phyloP scores from a whole-genome alignment of 192 early-diverging fungal species.

The Dissophora ornata region DNA sequence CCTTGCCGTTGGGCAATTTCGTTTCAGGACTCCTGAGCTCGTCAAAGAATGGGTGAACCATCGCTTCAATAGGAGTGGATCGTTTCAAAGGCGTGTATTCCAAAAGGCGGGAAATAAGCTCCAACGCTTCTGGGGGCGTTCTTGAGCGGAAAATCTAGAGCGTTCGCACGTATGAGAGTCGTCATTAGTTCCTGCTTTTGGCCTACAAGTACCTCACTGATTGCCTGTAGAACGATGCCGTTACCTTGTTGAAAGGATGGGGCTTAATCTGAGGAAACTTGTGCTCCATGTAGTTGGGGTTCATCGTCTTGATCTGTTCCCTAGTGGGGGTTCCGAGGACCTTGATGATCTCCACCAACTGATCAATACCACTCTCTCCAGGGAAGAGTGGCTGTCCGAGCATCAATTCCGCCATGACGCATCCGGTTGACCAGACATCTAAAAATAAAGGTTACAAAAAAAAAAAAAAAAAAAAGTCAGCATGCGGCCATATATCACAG shows the following conservation, averaged over 20 bases:
- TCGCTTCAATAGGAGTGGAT: conserved; percentile 88
- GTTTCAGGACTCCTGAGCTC: conserved; percentile 90
- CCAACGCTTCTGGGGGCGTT: conserved; percentile 86
- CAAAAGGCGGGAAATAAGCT: conserved; percentile 85
- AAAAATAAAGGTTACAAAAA: not conserved
- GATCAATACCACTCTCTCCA: conserved; percentile 97
- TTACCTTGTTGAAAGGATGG: conserved; percentile 82
- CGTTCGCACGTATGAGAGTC: not conserved
- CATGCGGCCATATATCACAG: too few relatives aligned
- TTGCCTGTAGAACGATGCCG: not conserved
- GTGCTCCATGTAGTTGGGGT: conserved; percentile 98
- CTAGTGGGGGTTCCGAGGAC: conserved; percentile 96
- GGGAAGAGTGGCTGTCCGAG: conserved; percentile 94
- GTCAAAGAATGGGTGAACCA: conserved; percentile 97
- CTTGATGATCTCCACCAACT: conserved; percentile 99
- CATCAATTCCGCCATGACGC: conserved; percentile 97
- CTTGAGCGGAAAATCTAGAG: conserved; percentile 82
- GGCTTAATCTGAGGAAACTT: conserved; percentile 99
- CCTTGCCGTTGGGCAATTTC: conserved; percentile 82
- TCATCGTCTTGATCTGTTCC: conserved; percentile 98
- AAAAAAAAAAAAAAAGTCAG: not conserved
- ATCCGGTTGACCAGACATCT: conserved; percentile 97
- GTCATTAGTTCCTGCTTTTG: not conserved
- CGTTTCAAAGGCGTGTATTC: conserved; percentile 92
- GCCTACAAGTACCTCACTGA: too few relatives aligned